phyloP scores from a whole-genome alignment of 1,284 basidiomycete species.

The Malassezia pachydermatis region DNA sequence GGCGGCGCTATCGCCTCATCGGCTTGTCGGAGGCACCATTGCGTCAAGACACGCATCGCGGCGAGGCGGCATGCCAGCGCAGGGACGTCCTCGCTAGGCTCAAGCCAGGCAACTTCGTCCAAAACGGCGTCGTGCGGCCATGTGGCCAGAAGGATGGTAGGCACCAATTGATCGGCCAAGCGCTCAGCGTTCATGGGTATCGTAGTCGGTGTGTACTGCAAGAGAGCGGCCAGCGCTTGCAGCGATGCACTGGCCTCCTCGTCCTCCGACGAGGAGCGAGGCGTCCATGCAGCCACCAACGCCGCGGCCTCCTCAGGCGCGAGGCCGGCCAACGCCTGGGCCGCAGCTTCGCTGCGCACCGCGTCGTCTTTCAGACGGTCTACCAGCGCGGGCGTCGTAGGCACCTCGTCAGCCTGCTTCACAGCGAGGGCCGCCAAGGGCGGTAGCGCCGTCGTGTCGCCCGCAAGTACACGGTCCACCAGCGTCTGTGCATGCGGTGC shows the following conservation, averaged over 20 bases:
- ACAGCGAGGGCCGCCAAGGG: constrained; percentile 2
- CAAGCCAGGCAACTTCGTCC: no score
- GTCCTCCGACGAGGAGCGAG: background rate
- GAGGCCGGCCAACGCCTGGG: background rate
- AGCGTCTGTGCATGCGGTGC: background rate
- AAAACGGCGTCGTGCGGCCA: constrained; percentile 18
- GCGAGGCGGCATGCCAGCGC: no score
- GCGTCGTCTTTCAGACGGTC: background rate
- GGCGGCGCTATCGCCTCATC: constrained; percentile 22
- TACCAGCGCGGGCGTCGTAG: background rate
- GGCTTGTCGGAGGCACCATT: constrained; percentile 14
- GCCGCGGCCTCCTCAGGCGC: background rate
- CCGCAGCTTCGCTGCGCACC: background rate
- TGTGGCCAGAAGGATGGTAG: constrained; percentile 29
- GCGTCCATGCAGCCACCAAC: no score
- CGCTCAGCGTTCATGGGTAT: constrained; percentile 71
- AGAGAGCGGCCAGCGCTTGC: constrained; percentile 63
- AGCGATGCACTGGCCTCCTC: constrained; percentile 58
- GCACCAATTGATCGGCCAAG: constrained; percentile 62
- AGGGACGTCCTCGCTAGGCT: no score
- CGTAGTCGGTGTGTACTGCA: constrained; percentile 59
- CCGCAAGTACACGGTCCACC: background rate
- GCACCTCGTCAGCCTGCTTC: background rate
- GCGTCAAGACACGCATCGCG: constrained; percentile 21
- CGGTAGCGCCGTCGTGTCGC: background rate